Base-by-base conservation (phyloP, 129 eudicot species). In the Pulicaria dysenterica region DNA sequence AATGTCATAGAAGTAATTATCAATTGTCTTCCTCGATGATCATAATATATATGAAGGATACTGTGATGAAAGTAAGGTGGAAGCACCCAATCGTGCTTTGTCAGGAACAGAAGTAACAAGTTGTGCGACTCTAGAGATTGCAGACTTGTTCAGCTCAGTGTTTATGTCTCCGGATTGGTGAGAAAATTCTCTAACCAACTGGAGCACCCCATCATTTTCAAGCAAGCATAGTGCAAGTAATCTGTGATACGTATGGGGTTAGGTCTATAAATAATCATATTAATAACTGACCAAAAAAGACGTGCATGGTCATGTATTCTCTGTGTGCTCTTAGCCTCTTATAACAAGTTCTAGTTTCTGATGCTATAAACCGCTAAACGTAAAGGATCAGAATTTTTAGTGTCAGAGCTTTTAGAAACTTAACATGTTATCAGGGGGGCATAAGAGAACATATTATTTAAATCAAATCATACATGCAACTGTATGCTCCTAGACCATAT, bases 41-140 rank as follows among this genome's bases (percentile, higher is more conserved):
- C 31, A 44, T 39, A 55, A 17, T 19, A 17, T 3, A 46, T 57
- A 59, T 34, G 2, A 78, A 85, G 98, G 98, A 94, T 94, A 90
- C 98, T 88, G 97, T 59, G 97, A 79, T 39, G 89, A 80, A 58
- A 94, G 89, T 76, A 88, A 84, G 41, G 78, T 70, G 38, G 97
- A 86, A 75, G 97, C 84, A 74, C 81, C 89, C 50, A 48, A 48
- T 44, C 87, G 83, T 64, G 91, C 93, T 86, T 94, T 94, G 77
- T 94, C 97, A 72, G 98, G 97, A 60, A 94, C 85, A 80, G 97
- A 90, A 64, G 96, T 83, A 51, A 94, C 78, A 65, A 90, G 84
- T 75, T 90, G 98, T 42, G 91, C 81, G 59, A 82, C 80, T 82
- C 80, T 82, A 17, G 86, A 80, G 41, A 82, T 81, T 58, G 75